Percentiles rank a stretch among this genome's conserved stretches.
Evolutionary conservation across 495 filamentous ascomycete genomes (phyloP).

Genomic region (Xylaria sp.): DNA sequence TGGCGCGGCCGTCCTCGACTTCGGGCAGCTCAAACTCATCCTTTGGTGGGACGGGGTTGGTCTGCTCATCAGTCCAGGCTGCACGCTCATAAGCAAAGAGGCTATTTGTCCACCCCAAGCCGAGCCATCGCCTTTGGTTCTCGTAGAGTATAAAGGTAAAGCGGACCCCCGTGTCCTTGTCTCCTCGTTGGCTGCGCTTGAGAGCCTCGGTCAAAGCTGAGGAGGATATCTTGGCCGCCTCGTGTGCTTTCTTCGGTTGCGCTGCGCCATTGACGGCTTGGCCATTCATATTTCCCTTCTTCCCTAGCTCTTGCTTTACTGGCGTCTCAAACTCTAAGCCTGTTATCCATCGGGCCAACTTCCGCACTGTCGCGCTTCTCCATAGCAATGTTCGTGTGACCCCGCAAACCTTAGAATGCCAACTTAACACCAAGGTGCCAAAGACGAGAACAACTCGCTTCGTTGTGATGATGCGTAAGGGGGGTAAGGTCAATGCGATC

Average conservation of each 20-base stretch:
- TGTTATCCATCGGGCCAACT: constrained; percentile 70
- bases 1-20: constrained; percentile 74
- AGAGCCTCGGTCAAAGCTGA: constrained; percentile 42
- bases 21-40: constrained; percentile 88
- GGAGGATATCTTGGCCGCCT: constrained; percentile 33
- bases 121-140: constrained; percentile 95
- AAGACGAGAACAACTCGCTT: constrained; percentile 78
- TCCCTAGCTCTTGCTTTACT: constrained; percentile 39
- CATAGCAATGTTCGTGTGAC: constrained; percentile 89
- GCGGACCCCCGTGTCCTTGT: constrained; percentile 74
- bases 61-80: constrained; percentile 95
- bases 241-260: constrained; percentile 32
- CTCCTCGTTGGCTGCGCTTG: constrained; percentile 39
- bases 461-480: constrained; percentile 84
- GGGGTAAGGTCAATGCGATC: constrained; percentile 81
- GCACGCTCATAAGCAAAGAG: constrained; percentile 87
- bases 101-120: constrained; percentile 91
- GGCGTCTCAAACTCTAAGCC: constrained; percentile 72
- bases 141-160: constrained; percentile 97
- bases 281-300: constrained; percentile 31
- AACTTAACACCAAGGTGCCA: constrained; percentile 84
- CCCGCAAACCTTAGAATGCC: constrained; percentile 87
- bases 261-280: constrained; percentile 22
- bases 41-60: constrained; percentile 77
- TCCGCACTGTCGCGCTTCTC: constrained; percentile 79